These are phyloP conservation scores for Saposhnikovia divaricata DNA, from an alignment of 129 eudicot species.

Conservation along the genomic window DNA sequence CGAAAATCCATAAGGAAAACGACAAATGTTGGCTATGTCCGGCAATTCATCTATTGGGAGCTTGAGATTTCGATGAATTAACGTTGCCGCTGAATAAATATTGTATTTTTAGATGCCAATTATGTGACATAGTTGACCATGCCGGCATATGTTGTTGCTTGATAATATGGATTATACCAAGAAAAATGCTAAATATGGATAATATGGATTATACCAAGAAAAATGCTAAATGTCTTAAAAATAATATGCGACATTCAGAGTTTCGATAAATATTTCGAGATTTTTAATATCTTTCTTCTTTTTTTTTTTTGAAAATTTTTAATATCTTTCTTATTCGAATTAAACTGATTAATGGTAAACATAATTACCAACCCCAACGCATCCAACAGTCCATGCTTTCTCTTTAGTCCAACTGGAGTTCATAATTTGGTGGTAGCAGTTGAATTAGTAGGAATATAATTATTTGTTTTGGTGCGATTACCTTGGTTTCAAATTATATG, in stretches of 20 bases:
- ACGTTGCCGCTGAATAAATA: neutral
- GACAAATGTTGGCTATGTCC: conserved; percentile 1
- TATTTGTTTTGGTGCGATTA: neutral
- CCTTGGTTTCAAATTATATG: neutral
- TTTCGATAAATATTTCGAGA: neutral
- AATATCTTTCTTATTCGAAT: neutral
- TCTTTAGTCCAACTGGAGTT: neutral
- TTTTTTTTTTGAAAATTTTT: too few relatives aligned
- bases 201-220: neutral
- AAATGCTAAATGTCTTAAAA: neutral
- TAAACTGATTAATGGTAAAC: neutral
- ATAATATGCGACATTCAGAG: too few relatives aligned
- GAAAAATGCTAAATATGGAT: too few relatives aligned
- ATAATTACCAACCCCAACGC: neutral
- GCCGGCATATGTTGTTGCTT: neutral
- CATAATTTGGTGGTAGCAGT: neutral
- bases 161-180: too few relatives aligned
- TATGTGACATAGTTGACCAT: neutral
- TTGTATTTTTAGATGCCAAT: neutral
- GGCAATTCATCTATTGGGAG: neutral
- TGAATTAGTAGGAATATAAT: neutral
- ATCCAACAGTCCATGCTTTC: neutral
- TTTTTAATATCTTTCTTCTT: too few relatives aligned
- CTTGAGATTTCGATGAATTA: neutral
- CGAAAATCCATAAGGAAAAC: neutral